Evolutionary conservation across 2,329 filamentous ascomycete genomes (phyloP).

Genomic region (Didymella glomerata): DNA sequence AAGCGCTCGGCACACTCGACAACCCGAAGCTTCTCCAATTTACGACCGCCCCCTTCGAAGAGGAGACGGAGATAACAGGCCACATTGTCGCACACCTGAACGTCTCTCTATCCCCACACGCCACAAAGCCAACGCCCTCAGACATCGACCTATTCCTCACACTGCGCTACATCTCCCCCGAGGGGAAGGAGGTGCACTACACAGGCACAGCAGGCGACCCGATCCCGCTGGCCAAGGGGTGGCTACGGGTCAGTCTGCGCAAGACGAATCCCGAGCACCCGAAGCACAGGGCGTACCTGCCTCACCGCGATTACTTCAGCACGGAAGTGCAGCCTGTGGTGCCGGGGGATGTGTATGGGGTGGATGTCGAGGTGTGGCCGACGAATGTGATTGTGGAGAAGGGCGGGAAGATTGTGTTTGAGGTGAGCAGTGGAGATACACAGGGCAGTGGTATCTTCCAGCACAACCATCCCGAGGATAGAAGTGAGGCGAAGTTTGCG

Average conservation of each 20-base stretch:
- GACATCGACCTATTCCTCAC: slow-evolving; percentile 72
- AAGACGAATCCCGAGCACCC: slow-evolving; percentile 62
- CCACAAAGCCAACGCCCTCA: slow-evolving; percentile 52
- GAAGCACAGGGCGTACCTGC: slow-evolving; percentile 63
- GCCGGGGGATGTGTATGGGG: slow-evolving; percentile 63
- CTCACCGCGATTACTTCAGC: slow-evolving; percentile 66
- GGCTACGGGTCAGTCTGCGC: slow-evolving; percentile 67
- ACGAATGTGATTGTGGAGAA: slow-evolving; percentile 66
- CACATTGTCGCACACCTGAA: slow-evolving; percentile 71
- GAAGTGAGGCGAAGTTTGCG: slow-evolving; percentile 53
- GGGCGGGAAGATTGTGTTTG: slow-evolving; percentile 64
- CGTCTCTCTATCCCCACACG: slow-evolving; percentile 61
- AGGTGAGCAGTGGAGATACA: slow-evolving; percentile 63
- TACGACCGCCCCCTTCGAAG: slow-evolving; percentile 63
- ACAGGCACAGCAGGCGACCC: slow-evolving; percentile 72
- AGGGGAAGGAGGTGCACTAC: slow-evolving; percentile 67
- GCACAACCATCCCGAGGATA: slow-evolving; percentile 61
- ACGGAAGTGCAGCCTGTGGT: slow-evolving; percentile 62
- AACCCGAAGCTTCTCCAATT: slow-evolving; percentile 66
- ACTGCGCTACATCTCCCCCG: slow-evolving; percentile 64
- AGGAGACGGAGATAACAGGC: slow-evolving; percentile 74
- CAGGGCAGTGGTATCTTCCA: slow-evolving; percentile 67
- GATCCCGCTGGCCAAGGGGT: slow-evolving; percentile 70
- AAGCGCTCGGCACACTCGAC: slow-evolving; percentile 66
- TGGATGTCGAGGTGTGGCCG: slow-evolving; percentile 72